Evolutionary conservation across 1,284 basidiomycete species (phyloP), one percentile per base, ranked within the genome.

Genomic region (Marasmius tenuissimus): DNA sequence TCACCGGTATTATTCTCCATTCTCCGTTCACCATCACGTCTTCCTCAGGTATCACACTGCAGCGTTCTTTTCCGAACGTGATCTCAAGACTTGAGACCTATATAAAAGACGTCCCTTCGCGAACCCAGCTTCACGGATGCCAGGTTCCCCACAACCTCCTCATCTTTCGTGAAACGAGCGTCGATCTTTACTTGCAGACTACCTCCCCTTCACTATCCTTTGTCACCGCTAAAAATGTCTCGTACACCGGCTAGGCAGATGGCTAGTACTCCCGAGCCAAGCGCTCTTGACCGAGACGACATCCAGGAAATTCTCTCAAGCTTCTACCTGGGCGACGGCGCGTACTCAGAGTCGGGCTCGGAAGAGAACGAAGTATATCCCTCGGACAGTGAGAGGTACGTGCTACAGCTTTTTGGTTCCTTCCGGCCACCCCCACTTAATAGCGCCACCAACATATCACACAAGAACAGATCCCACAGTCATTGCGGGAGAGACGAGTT

Each of bases 241-340:
- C 45, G 14, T 8, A 47, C 45, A 2, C 9, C 45, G 20, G 8
- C 45, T 14, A 20, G 11, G 45, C 16, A 16, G 8, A 47, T 20
- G 16, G 16, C 42, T 18, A 47, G 5, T 47, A 16, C 8, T 12
- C 12, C n/a, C n/a, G 40, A 42, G 20, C 45, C 11, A 33, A 38
- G 35, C 34, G 11, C 52, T 54, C 16, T 14, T 11, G 61, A 62
- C 12, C 50, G 59, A n/a, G 58, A 62, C 38, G 58, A 62, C 20
- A 59, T 62, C 14, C 57, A 62, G 38, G 61, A 62, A n/a, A 54
- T 59, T 34, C 57, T 62, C 27, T 59, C 57, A 5, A 48, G 47
- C 3, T 62, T 62, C 22, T 62, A 62, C 35, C 42, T 62, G 39
- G 33, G n/a, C 12, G 45, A 49, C 40, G 33, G 14, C 42, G 33